A percentile compares a stretch with the other conserved stretches of the same genome.
Conservation (phyloP, 2,329 filamentous ascomycete species). For the Emmonsiellopsis sp. region DNA sequence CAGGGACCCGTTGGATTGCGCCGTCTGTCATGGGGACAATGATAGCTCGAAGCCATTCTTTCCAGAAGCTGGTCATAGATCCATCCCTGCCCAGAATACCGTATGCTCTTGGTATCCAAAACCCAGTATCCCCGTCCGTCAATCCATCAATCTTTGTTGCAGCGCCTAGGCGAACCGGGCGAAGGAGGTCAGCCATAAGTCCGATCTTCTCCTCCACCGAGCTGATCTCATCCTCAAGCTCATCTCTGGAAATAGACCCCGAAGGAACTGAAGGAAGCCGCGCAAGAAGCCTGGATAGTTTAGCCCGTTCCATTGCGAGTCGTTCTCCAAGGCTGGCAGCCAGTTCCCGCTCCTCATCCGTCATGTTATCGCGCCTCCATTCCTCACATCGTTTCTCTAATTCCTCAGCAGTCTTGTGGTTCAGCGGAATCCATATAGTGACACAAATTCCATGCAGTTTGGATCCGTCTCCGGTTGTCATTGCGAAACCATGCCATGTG, state of each 20-base stretch:
- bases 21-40: constrained; percentile 95
- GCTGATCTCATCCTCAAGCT: constrained; percentile 87
- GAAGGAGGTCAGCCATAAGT: constrained; percentile 90
- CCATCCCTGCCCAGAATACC: constrained; percentile 81
- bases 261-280: constrained; percentile 71
- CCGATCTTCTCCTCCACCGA: constrained; percentile 93
- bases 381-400: constrained; percentile 65
- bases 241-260: constrained; percentile 70
- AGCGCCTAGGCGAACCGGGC: constrained; percentile 84
- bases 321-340: constrained; percentile 85
- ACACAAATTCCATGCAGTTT: constrained; percentile 88
- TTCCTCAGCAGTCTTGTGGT: constrained; percentile 69
- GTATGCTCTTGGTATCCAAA: constrained; percentile 92
- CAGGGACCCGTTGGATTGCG: constrained; percentile 67
- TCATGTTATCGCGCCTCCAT: constrained; percentile 90
- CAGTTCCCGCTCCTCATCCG: constrained; percentile 89
- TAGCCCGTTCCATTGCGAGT: constrained; percentile 75
- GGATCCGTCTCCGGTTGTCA: constrained; percentile 87
- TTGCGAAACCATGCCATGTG: constrained; percentile 98
- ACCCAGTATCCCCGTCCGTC: constrained; percentile 86
- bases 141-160: constrained; percentile 95
- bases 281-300: constrained; percentile 78
- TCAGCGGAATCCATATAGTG: constrained; percentile 85
- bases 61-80: constrained; percentile 86
- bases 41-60: constrained; percentile 91